Evolutionary conservation across 495 filamentous ascomycete genomes (phyloP), one percentile per base, ranked within the genome.

Genomic region (Aspergillus heteromorphus): DNA sequence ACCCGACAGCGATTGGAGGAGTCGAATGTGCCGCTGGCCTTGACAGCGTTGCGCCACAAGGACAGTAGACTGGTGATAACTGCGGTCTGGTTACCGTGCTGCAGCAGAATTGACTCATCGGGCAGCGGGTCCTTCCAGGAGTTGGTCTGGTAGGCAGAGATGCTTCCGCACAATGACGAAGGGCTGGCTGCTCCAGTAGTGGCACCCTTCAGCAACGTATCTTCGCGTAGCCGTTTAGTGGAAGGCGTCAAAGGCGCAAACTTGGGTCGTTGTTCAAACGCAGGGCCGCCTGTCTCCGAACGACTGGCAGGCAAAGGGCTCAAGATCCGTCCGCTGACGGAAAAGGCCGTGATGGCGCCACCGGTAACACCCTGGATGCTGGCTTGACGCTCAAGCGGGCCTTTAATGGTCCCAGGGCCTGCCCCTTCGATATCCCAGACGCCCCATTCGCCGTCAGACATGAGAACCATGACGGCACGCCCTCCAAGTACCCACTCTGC

Each of bases 381-480:
- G 6, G 71, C 56, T 59, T 82, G 83, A 43, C 81, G 80, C 48
- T 85, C 79, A 29, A 88, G 68, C 58, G 74, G 65, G 64, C 70
- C 77, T 42, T 78, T 73, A 6, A 66, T 72, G 54, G 63, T 72
- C 64, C 65, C 75, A 4, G 75, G 85, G 55, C 82, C 81, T 36
- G 82, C 78, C 1, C 86, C 84, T 61, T 89, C 84, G 27, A 92
- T 75, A 70, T 95, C 89, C 91, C 92, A 97, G 23, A 97, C 83
- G 4, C 89, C 92, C 92, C 92, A 97, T 72, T 95, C 87, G 0
- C 91, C 92, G 66, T 96, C 90, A 5, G 80, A 80, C 11, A 92
- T 77, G 7, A 97, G 76, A 4, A 83, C 80, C 57, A 96, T 73
- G 34, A 96, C 77, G 11, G 86, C 87, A 40, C 79, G 83, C 34